Evolutionary conservation across 2,329 filamentous ascomycete species (phyloP).

Genomic region (Claviceps fusiformis): DNA sequence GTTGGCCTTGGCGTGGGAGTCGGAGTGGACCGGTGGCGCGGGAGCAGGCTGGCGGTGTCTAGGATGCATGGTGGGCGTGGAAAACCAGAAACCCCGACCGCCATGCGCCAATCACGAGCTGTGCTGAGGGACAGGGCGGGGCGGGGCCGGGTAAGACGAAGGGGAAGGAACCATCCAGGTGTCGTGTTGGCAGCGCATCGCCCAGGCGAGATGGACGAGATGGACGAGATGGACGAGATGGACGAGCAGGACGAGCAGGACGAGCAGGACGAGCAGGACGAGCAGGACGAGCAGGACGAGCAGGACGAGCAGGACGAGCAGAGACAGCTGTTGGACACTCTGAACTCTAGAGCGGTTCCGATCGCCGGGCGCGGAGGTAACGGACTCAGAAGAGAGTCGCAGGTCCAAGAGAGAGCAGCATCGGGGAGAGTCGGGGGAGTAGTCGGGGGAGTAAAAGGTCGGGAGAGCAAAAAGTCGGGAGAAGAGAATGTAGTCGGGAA

Average conservation of each 20-base stretch:
- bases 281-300: no score
- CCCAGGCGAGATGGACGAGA: neutral
- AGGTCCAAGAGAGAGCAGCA: no score
- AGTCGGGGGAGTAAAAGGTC: neutral
- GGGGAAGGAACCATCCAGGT: neutral
- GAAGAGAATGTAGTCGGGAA: neutral
- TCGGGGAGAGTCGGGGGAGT: neutral
- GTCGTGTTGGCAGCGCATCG: neutral
- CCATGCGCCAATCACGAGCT: no score
- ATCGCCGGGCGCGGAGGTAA: neutral
- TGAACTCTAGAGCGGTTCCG: no score
- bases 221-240: no score
- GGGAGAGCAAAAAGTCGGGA: neutral
- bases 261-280: no score
- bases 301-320: no score
- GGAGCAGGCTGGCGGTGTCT: conserved; percentile 13
- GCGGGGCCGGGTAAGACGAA: neutral
- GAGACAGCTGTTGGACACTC: no score
- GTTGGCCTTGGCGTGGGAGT: neutral
- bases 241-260: no score
- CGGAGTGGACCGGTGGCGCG: conserved; percentile 6
- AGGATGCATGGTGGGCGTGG: conserved; percentile 16
- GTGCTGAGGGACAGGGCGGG: no score
- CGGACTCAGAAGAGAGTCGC: neutral
- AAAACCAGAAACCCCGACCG: conserved; percentile 12